Base-by-base conservation (phyloP, 345 rosid genomes). In the Rubroshorea leprosula region DNA sequence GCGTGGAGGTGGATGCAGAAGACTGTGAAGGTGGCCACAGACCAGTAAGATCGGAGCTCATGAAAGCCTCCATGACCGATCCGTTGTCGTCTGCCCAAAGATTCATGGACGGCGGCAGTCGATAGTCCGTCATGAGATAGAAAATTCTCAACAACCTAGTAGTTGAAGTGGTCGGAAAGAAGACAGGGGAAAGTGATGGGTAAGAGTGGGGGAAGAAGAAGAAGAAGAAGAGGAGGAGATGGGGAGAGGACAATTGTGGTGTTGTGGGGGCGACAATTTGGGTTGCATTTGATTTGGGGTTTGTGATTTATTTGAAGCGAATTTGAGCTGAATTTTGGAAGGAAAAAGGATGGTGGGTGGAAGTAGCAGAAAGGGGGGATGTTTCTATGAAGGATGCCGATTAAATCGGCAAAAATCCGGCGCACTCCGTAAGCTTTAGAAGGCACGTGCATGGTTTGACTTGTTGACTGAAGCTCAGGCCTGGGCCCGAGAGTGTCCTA, bases 61-160 rank as follows among this genome's bases (percentile, higher is more conserved):
- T 87, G 75, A 93, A 93, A 61, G 99, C 99, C 58, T 93, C 99
- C 93, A 86, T 89, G 27, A 86, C 90, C 0, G 96, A 80, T 1
- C 79, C 70, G 82, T 88, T 83, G 54, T 90, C 97, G 67, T 93
- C 97, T 14, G 82, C 71, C 97, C 97, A 90, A 39, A 77, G 84
- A 66, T 84, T 93, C 85, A 80, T 87, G 56, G 87, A 50, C 57
- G 84, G 22, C 3, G 80, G 54, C 23, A 72, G 58, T 27, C 86
- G 65, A 68, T 73, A 78, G 46, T 85, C 90, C 29, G 78, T 74
- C 83, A 84, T 68, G 44, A 15, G 2, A 8, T 15, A 23, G 44
- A 1, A n/a, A n/a, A n/a, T n/a, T n/a, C n/a, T n/a, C n/a, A n/a
- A n/a, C n/a, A n/a, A n/a, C n/a, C n/a, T n/a, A n/a, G 41, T 10